A percentile compares a stretch with the other conserved stretches of the same genome.
Evolutionary conservation across 2,329 filamentous ascomycete genomes (phyloP).

Genomic region (Neonectria neomacrospora): DNA sequence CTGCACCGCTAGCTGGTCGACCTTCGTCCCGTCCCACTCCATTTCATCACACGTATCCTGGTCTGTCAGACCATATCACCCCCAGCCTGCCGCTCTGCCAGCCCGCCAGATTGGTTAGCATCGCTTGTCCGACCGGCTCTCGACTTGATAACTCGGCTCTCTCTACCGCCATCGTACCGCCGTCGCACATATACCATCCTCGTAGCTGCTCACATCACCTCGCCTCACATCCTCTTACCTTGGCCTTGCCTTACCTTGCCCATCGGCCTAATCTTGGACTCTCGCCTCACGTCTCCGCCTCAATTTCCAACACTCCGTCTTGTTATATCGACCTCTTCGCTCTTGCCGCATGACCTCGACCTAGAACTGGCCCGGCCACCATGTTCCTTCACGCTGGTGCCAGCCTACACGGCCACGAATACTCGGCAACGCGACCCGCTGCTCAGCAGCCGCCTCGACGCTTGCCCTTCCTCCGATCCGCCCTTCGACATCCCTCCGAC

Average conservation of each 20-base stretch:
- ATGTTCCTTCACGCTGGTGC: conserved; percentile 72
- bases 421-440: conserved; percentile 55
- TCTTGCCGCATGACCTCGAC: conserved; percentile 36
- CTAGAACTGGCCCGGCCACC: conserved; percentile 34
- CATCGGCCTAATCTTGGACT: conserved; percentile 15
- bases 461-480: conserved; percentile 56
- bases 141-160: conserved; percentile 35
- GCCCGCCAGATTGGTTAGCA: conserved; percentile 41
- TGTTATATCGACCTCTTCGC: conserved; percentile 20
- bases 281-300: conserved; percentile 9
- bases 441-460: conserved; percentile 49
- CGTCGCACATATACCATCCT: conserved; percentile 35
- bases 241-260: conserved; percentile 16
- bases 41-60: conserved; percentile 40
- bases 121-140: conserved; percentile 34
- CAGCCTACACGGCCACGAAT: conserved; percentile 70
- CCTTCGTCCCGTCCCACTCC: conserved; percentile 28
- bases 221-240: not conserved
- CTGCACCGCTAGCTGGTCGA: conserved; percentile 19
- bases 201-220: conserved; percentile 26
- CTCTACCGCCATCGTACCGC: conserved; percentile 13
- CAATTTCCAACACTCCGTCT: conserved; percentile 1
- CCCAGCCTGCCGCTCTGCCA: conserved; percentile 33
- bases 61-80: conserved; percentile 42
- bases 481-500: conserved; percentile 51